Base-by-base conservation (phyloP, 164 flowering plant species). In the Saururus chinensis region DNA sequence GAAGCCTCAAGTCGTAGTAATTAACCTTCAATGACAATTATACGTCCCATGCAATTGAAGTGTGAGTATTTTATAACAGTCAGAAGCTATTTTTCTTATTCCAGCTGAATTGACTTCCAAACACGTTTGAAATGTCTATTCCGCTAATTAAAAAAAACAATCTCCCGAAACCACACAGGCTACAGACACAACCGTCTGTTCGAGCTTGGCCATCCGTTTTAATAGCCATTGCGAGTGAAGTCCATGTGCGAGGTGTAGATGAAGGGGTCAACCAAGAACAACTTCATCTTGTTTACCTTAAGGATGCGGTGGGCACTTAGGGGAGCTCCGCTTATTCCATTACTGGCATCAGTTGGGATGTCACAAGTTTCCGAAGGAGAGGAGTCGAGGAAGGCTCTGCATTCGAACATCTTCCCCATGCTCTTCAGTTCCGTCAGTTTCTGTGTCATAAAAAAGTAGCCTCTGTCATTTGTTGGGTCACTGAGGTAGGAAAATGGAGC, bases 301-400 rank as follows among this genome's bases (percentile, higher is more conserved):
- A 71, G 66, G 63, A 64, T 35, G 19, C 64, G 69, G 48, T 67
- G 62, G 22, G 60, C 26, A 53, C 59, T n/a, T 54, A 79, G 77
- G 26, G 42, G 60, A 49, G 80, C 71, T 41, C 83, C 86, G 48
- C 42, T 65, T 4, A 67, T 24, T 0, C 81, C 83, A 0, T 63
- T 61, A 68, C 76, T 77, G 26, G 53, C 54, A 48, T 79, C 70
- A 0, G 75, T 72, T 0, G 78, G 74, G 37, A 75, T 19, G 8
- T 60, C 42, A 35, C 82, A 81, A 1, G 54, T 55, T 52, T 79
- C 59, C 24, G 40, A 45, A 11, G 81, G 79, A 20, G 81, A 77
- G 19, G 52, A 49, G n/a, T 81, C 72, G 25, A 81, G 76, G 61
- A 72, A 76, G 1, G 80, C 76, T 62, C 70, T 74, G 79, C 85